These are phyloP conservation scores for Candida wancherniae DNA, from an alignment of 805 yeast species.

Conservation along the genomic window DNA sequence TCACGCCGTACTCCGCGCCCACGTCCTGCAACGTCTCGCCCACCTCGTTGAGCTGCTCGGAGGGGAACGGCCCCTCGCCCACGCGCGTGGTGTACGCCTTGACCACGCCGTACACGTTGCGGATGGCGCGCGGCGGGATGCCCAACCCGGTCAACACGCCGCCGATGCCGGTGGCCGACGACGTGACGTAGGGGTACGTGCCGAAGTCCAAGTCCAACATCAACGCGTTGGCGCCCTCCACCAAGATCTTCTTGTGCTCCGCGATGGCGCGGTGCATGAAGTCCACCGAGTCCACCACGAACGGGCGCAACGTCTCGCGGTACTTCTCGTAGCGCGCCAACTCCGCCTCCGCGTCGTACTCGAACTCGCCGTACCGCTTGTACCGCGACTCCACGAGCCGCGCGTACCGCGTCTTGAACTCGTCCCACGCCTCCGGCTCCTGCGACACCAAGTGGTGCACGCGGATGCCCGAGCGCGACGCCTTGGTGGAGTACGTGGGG, in stretches of 20 bases:
- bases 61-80: slow-evolving; percentile 99
- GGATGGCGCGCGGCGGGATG: slow-evolving; percentile 81
- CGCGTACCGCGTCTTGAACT: slow-evolving; percentile 72
- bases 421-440: slow-evolving; percentile 90
- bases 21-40: slow-evolving; percentile 87
- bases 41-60: slow-evolving; percentile 83
- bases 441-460: slow-evolving; percentile 92
- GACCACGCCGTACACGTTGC: slow-evolving; percentile 88
- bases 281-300: slow-evolving; percentile 87
- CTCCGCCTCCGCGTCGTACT: slow-evolving; percentile 78
- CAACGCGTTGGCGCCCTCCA: slow-evolving; percentile 97
- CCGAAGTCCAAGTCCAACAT: slow-evolving; percentile 98
- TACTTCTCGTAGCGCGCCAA: slow-evolving; percentile 69
- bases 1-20: slow-evolving; percentile 96
- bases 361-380: slow-evolving; percentile 91
- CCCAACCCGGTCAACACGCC: slow-evolving; percentile 98
- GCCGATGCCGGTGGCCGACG: slow-evolving; percentile 94
- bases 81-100: slow-evolving; percentile 98
- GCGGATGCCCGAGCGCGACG: slow-evolving; percentile 93
- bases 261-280: slow-evolving; percentile 75
- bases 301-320: slow-evolving; percentile 75
- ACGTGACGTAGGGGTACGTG: slow-evolving; percentile 95
- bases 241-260: slow-evolving; percentile 76
- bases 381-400: slow-evolving; percentile 76
- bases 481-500: slow-evolving; percentile 95